phyloP scores from a whole-genome alignment of 805 yeast species.

The Helenozyma baotianmanensis region DNA sequence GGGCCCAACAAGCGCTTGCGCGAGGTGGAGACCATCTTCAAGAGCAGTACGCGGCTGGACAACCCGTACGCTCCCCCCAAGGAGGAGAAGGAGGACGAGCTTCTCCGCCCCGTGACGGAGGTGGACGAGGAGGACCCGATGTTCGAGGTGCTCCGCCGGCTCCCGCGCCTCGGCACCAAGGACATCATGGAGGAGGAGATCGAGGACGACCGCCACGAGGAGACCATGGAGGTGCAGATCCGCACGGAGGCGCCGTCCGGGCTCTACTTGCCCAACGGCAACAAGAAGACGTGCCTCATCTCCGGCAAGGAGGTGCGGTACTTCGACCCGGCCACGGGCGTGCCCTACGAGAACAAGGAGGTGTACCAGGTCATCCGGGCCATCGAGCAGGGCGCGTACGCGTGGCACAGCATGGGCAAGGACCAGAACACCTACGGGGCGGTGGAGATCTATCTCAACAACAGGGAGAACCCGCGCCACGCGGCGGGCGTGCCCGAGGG shows the following conservation, averaged over 20 bases:
- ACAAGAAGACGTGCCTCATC: constrained; percentile 63
- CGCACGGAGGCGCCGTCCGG: constrained; percentile 74
- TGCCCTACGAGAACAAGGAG: constrained; percentile 80
- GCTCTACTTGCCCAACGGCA: constrained; percentile 64
- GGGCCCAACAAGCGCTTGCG: constrained; percentile 51
- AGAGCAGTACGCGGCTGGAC: constrained; percentile 29
- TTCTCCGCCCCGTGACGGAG: constrained; percentile 30
- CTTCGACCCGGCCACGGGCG: constrained; percentile 82
- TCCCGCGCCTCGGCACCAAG: constrained; percentile 62
- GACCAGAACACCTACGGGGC: constrained; percentile 52
- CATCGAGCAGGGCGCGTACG: constrained; percentile 44
- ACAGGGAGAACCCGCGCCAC: constrained; percentile 54
- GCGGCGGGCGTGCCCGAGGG: constrained; percentile 90
- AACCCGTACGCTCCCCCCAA: constrained; percentile 33
- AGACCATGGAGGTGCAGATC: constrained; percentile 40
- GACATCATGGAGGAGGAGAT: constrained; percentile 41
- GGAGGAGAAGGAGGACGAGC: constrained; percentile 28
- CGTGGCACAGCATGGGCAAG: constrained; percentile 49
- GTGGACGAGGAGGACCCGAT: constrained; percentile 33
- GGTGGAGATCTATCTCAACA: constrained; percentile 38
- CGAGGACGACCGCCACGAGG: constrained; percentile 35
- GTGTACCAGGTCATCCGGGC: constrained; percentile 62
- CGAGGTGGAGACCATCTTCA: constrained; percentile 47
- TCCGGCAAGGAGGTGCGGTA: constrained; percentile 78
- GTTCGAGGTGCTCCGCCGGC: constrained; percentile 39